A percentile compares a stretch with the other conserved stretches of the same genome.
Evolutionary conservation across 805 yeast species (phyloP).

Genomic region (Wickerhamiella lipophila): DNA sequence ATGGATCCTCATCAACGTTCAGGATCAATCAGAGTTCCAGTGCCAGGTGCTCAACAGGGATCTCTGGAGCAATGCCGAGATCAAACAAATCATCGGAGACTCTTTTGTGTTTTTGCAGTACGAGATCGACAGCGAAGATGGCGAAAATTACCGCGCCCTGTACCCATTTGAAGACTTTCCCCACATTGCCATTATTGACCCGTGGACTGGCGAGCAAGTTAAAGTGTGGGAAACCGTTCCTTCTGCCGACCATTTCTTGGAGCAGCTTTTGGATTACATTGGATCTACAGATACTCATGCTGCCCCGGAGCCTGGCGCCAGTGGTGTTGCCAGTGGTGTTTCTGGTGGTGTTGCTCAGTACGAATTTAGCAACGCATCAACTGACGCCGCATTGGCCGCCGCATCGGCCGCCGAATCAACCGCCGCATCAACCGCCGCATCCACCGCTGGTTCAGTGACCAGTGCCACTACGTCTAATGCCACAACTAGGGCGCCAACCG

Average conservation of each 20-base stretch:
- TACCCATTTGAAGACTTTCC: slow-evolving; percentile 63
- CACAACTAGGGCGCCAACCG: not conserved
- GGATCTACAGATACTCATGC: slow-evolving; percentile 3
- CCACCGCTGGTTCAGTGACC: slow-evolving; percentile 17
- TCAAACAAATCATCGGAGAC: slow-evolving; percentile 51
- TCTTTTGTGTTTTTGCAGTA: slow-evolving; percentile 79
- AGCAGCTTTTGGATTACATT: slow-evolving; percentile 59
- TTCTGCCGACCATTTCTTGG: slow-evolving; percentile 43
- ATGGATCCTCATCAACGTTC: slow-evolving; percentile 83
- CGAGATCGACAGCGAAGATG: slow-evolving; percentile 63
- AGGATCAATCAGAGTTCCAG: slow-evolving; percentile 69
- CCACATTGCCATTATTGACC: slow-evolving; percentile 84
- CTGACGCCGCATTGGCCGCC: too few species aligned
- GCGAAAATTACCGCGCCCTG: slow-evolving; percentile 55
- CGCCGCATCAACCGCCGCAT: too few species aligned
- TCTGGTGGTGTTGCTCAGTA: too few species aligned
- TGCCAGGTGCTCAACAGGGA: slow-evolving; percentile 89
- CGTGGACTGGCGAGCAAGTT: slow-evolving; percentile 87
- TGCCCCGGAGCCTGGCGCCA: not conserved
- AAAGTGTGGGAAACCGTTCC: slow-evolving; percentile 65
- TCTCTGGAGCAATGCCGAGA: slow-evolving; percentile 63
- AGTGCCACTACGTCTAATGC: slow-evolving; percentile 4
- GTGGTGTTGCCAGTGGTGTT: not conserved
- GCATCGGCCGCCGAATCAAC: too few species aligned
- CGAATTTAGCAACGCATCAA: not conserved